phyloP scores from a whole-genome alignment of 345 rosid genomes.

The Eucalyptus regnans region DNA sequence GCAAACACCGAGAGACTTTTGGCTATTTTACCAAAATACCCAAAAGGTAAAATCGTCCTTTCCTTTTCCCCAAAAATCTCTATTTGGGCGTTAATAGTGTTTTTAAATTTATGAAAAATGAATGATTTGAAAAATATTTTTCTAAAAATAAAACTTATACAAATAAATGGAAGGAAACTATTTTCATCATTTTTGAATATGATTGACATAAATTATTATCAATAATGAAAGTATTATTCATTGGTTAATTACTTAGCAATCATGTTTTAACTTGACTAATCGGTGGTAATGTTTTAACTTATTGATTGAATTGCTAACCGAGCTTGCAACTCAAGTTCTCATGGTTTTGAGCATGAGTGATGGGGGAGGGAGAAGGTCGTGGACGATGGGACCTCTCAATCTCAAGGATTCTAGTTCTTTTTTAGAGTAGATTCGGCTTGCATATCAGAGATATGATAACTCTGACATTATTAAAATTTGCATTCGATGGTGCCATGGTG shows the following conservation, averaged over 20 bases:
- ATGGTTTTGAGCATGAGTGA: no score
- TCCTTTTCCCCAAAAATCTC: rapidly evolving
- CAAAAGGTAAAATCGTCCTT: neutral
- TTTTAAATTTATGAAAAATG: neutral
- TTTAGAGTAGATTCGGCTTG: no score
- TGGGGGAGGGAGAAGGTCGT: no score
- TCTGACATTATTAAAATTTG: no score
- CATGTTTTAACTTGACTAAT: rapidly evolving
- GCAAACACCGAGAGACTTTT: neutral
- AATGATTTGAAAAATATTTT: rapidly evolving
- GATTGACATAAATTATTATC: rapidly evolving
- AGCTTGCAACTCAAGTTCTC: no score
- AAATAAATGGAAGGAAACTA: neutral
- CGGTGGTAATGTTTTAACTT: rapidly evolving
- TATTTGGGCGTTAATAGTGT: no score
- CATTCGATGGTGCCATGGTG: no score
- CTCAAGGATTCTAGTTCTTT: no score
- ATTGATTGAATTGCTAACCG: rapidly evolving
- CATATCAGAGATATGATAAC: rapidly evolving
- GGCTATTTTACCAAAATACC: neutral
- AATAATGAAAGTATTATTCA: rapidly evolving
- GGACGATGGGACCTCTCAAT: no score
- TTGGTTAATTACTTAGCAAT: rapidly evolving
- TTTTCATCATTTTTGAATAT: neutral
- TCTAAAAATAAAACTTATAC: neutral